These are phyloP conservation scores for Macrolepiota albuminosa DNA, from an alignment of 768 basidiomycete genomes.

Conservation along the genomic window DNA sequence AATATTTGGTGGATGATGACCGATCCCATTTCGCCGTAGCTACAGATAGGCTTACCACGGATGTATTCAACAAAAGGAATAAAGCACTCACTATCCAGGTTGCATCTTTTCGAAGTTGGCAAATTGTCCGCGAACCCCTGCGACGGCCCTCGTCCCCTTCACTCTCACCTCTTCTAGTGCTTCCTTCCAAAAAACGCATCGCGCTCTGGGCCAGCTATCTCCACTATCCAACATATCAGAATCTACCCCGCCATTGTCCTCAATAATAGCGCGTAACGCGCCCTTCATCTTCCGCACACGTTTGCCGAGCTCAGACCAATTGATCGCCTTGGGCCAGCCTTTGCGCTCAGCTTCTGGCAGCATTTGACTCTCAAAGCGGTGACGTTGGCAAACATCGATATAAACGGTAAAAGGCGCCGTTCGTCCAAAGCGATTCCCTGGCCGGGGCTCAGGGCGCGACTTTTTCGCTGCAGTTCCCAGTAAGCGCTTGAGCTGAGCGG, in stretches of 20 bases:
- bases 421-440: constrained; percentile 61
- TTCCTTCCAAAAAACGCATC: constrained; percentile 65
- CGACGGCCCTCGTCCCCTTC: constrained; percentile 61
- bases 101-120: constrained; percentile 76
- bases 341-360: constrained; percentile 64
- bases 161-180: constrained; percentile 55
- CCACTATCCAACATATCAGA: constrained; percentile 13
- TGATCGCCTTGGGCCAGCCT: constrained; percentile 75
- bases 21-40: constrained; percentile 85
- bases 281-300: constrained; percentile 50
- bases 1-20: constrained; percentile 77
- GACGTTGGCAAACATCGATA: constrained; percentile 69
- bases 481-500: constrained; percentile 51
- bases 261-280: constrained; percentile 45
- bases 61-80: background rate
- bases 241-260: constrained; percentile 29
- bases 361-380: constrained; percentile 70
- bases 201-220: constrained; percentile 30
- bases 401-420: constrained; percentile 53
- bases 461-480: constrained; percentile 46
- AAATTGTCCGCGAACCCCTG: constrained; percentile 71
- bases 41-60: constrained; percentile 23
- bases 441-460: constrained; percentile 59
- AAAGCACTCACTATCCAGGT: constrained; percentile 75
- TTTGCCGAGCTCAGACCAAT: constrained; percentile 51